Base-by-base conservation (phyloP, 1,284 basidiomycete species). In the Trametes pubescens region DNA sequence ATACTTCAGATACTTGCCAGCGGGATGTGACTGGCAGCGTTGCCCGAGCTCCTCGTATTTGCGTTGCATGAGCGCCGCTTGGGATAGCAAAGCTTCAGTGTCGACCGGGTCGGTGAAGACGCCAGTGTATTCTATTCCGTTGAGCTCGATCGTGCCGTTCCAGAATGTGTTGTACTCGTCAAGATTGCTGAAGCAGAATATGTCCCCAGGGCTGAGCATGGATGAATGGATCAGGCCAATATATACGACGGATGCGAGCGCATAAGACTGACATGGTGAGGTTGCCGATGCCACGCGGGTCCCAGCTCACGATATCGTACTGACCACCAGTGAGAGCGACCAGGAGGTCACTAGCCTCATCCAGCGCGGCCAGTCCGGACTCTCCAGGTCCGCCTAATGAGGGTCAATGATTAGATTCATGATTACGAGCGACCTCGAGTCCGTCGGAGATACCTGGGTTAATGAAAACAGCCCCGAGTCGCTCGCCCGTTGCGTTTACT, bases 121-220 rank as follows among this genome's bases (percentile, higher is more conserved):
- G 7, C 48, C 48, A 3, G 37, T 48, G 16, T 49, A 46, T 29
- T 61, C 59, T 13, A 61, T 61, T 14, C 48, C 38, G 14, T 29
- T 38, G 7, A 47, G 24, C 29, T 55, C 53, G 24, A 61, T 34
- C 4, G 52, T 61, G 13, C 53, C 59, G 32, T 61, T 56, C 53
- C 52, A 61, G 48, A 61, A 61, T 5, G 44, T 21, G 5, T 32
- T n/a, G n/a, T n/a, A n/a, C n/a, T n/a, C n/a, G n/a, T n/a, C n/a
- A n/a, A n/a, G n/a, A n/a, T n/a, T n/a, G 34, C 56, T 37, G 40
- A 61, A 61, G 48, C 59, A 61, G 44, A 35, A 34, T n/a, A 61
- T 35, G 2, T 55, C 46, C 18, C 59, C 59, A 4, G 59, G 59
- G 18, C 59, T 61, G n/a, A n/a, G n/a, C n/a, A n/a, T n/a, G n/a